Conservation (phyloP, 2,329 filamentous ascomycete species). For the Ophiostoma angusticollis region DNA sequence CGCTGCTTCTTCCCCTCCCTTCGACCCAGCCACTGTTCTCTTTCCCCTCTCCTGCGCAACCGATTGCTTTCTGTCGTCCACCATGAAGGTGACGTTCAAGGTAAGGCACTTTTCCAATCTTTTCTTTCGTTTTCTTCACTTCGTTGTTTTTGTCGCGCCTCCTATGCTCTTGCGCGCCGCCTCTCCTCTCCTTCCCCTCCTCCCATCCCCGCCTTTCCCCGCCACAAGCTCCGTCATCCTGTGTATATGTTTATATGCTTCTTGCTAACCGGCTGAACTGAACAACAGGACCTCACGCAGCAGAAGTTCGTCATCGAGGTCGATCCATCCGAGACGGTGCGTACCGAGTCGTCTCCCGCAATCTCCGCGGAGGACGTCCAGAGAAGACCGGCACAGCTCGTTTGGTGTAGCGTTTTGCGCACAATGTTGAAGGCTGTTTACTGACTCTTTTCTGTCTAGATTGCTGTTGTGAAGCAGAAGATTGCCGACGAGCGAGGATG, state of each 20-base stretch:
- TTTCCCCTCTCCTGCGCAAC: background rate
- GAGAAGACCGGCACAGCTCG: no score
- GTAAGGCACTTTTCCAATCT: constrained; percentile 25
- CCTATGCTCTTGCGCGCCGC: background rate
- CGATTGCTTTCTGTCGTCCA: constrained; percentile 23
- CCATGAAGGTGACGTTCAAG: constrained; percentile 58
- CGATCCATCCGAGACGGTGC: constrained; percentile 82
- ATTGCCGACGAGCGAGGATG: constrained; percentile 87
- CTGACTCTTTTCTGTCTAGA: constrained; percentile 34
- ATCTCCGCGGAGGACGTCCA: no score
- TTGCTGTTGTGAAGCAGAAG: constrained; percentile 83
- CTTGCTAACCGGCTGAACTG: no score
- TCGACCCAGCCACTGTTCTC: background rate
- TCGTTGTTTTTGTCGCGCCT: background rate
- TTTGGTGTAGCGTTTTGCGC: no score
- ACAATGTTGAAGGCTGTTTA: no score
- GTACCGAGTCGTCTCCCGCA: no score
- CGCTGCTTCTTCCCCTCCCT: background rate
- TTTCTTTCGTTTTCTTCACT: background rate
- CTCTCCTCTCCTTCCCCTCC: no score
- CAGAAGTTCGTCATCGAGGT: constrained; percentile 96
- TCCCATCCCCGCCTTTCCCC: no score
- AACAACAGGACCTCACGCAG: constrained; percentile 84
- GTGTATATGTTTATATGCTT: constrained; percentile 8
- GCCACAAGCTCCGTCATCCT: no score